Conservation (phyloP, 192 early-diverging fungal genomes). For the Umbelopsis sp. region DNA sequence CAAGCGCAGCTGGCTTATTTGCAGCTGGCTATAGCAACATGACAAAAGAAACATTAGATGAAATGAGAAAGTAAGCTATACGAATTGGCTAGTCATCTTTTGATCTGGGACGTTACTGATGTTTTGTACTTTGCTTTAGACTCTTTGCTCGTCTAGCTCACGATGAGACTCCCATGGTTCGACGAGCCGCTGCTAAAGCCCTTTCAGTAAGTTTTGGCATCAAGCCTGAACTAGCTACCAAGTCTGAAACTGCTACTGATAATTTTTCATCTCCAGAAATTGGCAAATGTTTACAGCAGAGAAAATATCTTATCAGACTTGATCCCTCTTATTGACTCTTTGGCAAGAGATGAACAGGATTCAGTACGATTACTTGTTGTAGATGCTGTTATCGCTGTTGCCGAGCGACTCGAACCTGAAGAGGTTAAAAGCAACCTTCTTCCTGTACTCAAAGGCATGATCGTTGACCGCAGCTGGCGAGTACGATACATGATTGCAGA, state of each 20-base stretch:
- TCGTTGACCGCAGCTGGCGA: slow-evolving; percentile 95
- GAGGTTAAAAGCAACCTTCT: slow-evolving; percentile 79
- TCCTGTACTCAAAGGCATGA: slow-evolving; percentile 74
- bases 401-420: slow-evolving; percentile 75
- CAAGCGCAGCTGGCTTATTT: slow-evolving; percentile 92
- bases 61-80: slow-evolving; percentile 73
- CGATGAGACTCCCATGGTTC: slow-evolving; percentile 99
- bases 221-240: background rate
- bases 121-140: slow-evolving; percentile 37
- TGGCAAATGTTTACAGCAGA: slow-evolving; percentile 70
- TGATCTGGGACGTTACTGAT: background rate
- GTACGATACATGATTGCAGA: slow-evolving; percentile 99
- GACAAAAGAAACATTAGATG: slow-evolving; percentile 75
- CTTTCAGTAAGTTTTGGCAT: slow-evolving; percentile 59
- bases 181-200: slow-evolving; percentile 89
- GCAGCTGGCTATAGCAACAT: slow-evolving; percentile 79
- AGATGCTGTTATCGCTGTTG: slow-evolving; percentile 88
- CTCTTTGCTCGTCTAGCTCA: slow-evolving; percentile 80
- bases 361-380: slow-evolving; percentile 96
- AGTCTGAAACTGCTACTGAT: too few species aligned
- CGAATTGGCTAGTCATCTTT: background rate
- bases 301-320: slow-evolving; percentile 84
- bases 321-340: slow-evolving; percentile 83
- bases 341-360: slow-evolving; percentile 90
- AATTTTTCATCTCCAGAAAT: slow-evolving; percentile 50